Evolutionary conservation across 139 green algal species (phyloP).

Genomic region (Auxenochlorella pyrenoidosa): DNA sequence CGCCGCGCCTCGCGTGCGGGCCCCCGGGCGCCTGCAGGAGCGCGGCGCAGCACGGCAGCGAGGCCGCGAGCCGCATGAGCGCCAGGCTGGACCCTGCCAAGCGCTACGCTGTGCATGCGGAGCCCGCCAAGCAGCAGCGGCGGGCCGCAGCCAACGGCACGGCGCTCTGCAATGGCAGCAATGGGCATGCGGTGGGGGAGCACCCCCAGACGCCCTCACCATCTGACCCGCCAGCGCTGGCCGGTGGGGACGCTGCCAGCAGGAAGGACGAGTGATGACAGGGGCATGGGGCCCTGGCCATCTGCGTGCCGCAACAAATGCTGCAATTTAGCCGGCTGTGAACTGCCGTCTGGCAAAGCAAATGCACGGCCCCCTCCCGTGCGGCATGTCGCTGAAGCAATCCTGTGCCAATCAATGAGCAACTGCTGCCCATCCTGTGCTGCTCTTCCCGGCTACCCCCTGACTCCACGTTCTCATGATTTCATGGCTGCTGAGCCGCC

Average conservation of each 20-base stretch:
- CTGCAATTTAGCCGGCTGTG: background rate
- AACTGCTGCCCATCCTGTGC: no score
- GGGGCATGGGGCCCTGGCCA: background rate
- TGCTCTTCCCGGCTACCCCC: no score
- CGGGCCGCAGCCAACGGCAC: background rate
- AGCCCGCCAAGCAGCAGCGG: background rate
- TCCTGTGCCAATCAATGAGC: no score
- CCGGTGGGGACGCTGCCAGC: background rate
- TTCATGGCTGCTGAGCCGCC: no score
- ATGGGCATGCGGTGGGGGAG: background rate
- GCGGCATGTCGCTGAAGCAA: no score
- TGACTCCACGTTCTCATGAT: no score
- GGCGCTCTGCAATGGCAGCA: background rate
- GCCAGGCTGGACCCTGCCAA: conserved; percentile 43
- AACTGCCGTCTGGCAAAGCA: no score
- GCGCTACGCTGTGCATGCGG: conserved; percentile 18
- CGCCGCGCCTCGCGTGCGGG: no score
- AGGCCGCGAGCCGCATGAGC: conserved; percentile 9
- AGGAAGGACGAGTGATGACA: background rate
- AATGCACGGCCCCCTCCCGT: no score
- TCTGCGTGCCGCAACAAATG: background rate
- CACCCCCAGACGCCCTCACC: background rate
- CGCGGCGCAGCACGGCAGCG: background rate
- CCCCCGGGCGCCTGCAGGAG: no score
- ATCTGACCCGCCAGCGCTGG: background rate